Evolutionary conservation across 2,329 filamentous ascomycete species (phyloP).

Genomic region (Ophiosphaerella korrae): DNA sequence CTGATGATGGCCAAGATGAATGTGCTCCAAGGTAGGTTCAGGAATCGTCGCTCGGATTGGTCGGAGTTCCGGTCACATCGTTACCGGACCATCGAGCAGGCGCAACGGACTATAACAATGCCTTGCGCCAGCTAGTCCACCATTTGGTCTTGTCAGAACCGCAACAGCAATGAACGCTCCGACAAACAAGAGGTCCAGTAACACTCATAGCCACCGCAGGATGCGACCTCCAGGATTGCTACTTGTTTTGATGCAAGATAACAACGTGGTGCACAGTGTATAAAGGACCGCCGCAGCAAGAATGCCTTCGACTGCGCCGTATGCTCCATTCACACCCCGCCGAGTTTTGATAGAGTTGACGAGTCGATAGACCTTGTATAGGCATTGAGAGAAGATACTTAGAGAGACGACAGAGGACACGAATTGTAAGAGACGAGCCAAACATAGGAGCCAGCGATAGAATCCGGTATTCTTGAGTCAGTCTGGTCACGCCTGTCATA

Average conservation of each 20-base stretch:
- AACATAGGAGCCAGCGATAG: constrained; percentile 41
- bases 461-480: constrained; percentile 22
- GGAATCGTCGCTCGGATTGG: constrained; percentile 23
- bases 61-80: constrained; percentile 19
- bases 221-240: constrained; percentile 33
- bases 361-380: constrained; percentile 50
- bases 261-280: constrained; percentile 46
- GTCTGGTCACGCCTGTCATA: constrained; percentile 27
- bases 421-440: constrained; percentile 52
- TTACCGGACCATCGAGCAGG: constrained; percentile 7
- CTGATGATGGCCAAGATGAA: constrained; percentile 53
- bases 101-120: constrained; percentile 34
- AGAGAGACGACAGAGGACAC: constrained; percentile 52
- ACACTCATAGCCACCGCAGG: constrained; percentile 49
- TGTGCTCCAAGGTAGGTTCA: constrained; percentile 53
- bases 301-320: constrained; percentile 53
- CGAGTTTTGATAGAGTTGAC: constrained; percentile 38
- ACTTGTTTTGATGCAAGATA: constrained; percentile 43
- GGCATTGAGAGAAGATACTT: constrained; percentile 50
- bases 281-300: constrained; percentile 53
- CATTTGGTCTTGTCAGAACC: constrained; percentile 47
- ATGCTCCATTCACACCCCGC: constrained; percentile 37
- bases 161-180: constrained; percentile 53
- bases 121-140: constrained; percentile 41
- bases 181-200: constrained; percentile 45